These are phyloP conservation scores for Bipolaris sorokiniana DNA, from an alignment of 2,329 filamentous ascomycete species.

Conservation along the genomic window DNA sequence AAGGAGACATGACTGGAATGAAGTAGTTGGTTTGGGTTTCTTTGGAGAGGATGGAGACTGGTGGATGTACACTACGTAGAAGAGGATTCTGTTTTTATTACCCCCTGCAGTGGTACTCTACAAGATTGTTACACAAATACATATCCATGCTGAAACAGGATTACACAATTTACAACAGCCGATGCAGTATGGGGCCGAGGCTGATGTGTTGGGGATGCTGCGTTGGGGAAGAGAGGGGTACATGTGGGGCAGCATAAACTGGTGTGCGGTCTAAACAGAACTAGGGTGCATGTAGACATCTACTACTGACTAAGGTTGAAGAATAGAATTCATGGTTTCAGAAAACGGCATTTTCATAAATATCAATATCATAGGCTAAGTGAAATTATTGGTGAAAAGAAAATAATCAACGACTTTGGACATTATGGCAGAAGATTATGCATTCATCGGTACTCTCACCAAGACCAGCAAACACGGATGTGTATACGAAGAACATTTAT, in stretches of 20 bases:
- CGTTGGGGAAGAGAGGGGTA: constrained; percentile 33
- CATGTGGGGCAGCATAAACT: constrained; percentile 35
- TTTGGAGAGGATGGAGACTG: not conserved
- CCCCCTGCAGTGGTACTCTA: too few relatives aligned
- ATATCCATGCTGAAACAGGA: not conserved
- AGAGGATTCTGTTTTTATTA: not conserved
- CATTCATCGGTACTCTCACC: constrained; percentile 35
- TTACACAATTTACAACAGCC: constrained; percentile 3
- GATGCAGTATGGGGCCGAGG: not conserved
- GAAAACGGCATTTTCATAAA: too few relatives aligned
- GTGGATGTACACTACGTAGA: not conserved
- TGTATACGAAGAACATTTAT: not conserved
- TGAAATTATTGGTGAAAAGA: not conserved
- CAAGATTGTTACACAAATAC: not conserved
- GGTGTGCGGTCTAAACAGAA: not conserved
- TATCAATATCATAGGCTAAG: not conserved
- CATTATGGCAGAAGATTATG: constrained; percentile 37
- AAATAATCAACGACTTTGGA: not conserved
- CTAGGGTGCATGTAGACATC: not conserved
- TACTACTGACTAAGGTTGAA: not conserved
- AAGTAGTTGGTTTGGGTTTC: not conserved
- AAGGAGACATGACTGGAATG: not conserved
- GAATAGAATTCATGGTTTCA: too few relatives aligned
- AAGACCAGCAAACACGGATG: constrained; percentile 1
- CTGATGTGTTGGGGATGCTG: constrained; percentile 23